Percentiles rank a stretch among this genome's conserved stretches.
Evolutionary conservation across 345 rosid genomes (phyloP).

Genomic region (Moricandia arvensis): DNA sequence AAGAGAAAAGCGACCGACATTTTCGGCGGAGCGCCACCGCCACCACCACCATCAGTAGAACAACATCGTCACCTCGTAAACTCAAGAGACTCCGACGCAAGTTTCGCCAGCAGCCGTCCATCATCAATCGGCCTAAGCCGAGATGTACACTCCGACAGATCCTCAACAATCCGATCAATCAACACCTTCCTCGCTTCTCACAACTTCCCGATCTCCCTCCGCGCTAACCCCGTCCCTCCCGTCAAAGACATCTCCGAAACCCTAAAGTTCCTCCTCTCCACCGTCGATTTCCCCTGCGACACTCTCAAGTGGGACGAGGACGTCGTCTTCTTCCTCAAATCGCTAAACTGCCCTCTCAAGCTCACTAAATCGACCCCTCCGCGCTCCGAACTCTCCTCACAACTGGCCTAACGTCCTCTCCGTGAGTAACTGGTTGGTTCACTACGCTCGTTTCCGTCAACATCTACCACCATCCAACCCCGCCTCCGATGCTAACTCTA

Average conservation of each 20-base stretch:
- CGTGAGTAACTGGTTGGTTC: conserved; percentile 74
- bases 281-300: conserved; percentile 48
- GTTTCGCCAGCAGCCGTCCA: conserved; percentile 88
- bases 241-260: conserved; percentile 63
- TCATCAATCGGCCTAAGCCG: conserved; percentile 66
- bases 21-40: conserved; percentile 29
- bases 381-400: conserved; percentile 84
- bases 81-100: conserved; percentile 89
- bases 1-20: conserved; percentile 31
- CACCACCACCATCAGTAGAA: conserved; percentile 31
- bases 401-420: conserved; percentile 82
- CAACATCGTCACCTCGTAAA: conserved; percentile 29
- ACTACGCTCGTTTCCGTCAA: conserved; percentile 49
- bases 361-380: conserved; percentile 68
- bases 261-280: conserved; percentile 53
- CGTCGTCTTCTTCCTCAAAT: conserved; percentile 51
- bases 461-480: conserved; percentile 36
- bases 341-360: conserved; percentile 64
- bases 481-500: conserved; percentile 44
- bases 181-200: conserved; percentile 66
- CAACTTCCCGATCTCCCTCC: conserved; percentile 45
- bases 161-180: conserved; percentile 53
- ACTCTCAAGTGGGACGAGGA: conserved; percentile 59
- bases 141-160: conserved; percentile 43
- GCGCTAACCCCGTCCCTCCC: conserved; percentile 52